Conservation (phyloP, 768 basidiomycete species). For the Leccinum uliginosum region DNA sequence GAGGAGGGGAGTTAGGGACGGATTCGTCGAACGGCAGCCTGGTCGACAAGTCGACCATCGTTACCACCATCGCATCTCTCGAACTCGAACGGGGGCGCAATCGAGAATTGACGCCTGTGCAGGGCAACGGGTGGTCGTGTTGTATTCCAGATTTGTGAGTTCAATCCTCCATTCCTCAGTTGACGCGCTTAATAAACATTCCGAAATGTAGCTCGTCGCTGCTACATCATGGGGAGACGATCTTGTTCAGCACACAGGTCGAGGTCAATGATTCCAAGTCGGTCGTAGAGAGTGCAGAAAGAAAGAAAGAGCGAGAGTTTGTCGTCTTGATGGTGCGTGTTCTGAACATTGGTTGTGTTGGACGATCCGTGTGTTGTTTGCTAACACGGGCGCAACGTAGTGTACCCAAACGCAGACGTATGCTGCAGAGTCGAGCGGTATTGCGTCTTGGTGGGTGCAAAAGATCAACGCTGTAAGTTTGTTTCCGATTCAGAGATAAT, state of each 20-base stretch:
- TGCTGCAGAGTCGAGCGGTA: constrained; percentile 33
- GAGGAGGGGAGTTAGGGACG: constrained; percentile 29
- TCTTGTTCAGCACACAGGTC: constrained; percentile 50
- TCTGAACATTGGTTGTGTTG: neutral
- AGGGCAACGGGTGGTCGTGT: constrained; percentile 37
- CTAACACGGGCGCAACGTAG: constrained; percentile 24
- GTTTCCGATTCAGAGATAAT: neutral
- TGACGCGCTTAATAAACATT: too few relatives aligned
- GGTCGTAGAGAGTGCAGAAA: constrained; percentile 43
- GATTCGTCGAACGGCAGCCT: constrained; percentile 49
- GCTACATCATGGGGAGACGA: constrained; percentile 40
- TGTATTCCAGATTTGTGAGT: constrained; percentile 44
- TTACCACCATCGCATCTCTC: constrained; percentile 31
- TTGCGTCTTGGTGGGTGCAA: constrained; percentile 36
- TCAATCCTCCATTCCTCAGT: neutral
- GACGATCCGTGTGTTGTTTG: neutral
- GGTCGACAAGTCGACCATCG: constrained; percentile 31
- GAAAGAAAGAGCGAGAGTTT: constrained; percentile 55
- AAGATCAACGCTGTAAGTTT: constrained; percentile 33
- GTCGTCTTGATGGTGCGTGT: constrained; percentile 54
- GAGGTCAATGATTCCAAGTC: constrained; percentile 48
- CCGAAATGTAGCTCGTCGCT: constrained; percentile 28
- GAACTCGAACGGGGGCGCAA: constrained; percentile 49
- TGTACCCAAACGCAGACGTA: constrained; percentile 44
- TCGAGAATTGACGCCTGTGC: constrained; percentile 50